Base-by-base conservation (phyloP, 306 rosid genomes). In the Chamaecrista fasciculata region DNA sequence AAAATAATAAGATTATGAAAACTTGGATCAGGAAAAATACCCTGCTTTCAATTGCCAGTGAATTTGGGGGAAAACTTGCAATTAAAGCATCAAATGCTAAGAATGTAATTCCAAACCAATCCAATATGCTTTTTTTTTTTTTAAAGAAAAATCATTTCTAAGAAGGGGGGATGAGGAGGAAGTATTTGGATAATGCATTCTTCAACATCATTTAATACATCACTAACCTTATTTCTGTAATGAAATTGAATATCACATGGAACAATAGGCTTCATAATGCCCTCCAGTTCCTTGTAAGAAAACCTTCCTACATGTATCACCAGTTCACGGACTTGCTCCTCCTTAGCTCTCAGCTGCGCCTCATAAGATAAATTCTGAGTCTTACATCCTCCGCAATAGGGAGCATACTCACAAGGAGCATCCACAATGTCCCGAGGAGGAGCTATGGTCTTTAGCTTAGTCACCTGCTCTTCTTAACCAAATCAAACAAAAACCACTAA, bases 371-470 rank as follows among this genome's bases (percentile, higher is more conserved):
- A 75, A 69, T 79, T 90, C 67, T 94, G 96, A 1, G 96, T 88
- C 82, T 94, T 94, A 50, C 98, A 94, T 53, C 97, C 98, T 1
- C 98, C 98, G 75, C 98, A 94, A 63, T 86, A 77, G 31, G 95
- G 76, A 66, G 96, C 87, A 74, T 94, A 90, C 75, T 85, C 92
- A 62, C 98, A 94, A 71, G 98, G 98, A 8, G 96, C 98, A 28
- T 88, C 94, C 4, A 90, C 97, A 20, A 80, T 39, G 51, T 94
- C 86, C 79, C 76, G 76, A 1, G 88, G 98, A 69, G 98, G 97
- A 80, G 92, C 69, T 69, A 88, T 16, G 39, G 98, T 94, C 70
- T 86, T 69, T 5, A 94, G 20, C 85, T 94, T 94, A 23, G 89
- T 83, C 64, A 81, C 97, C 96, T 90, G 85, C 72, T 61, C 56